A percentile compares a stretch with the other conserved stretches of the same genome.
Conservation (phyloP, 2,329 filamentous ascomycete genomes). For the Sporothrix curviconia region DNA sequence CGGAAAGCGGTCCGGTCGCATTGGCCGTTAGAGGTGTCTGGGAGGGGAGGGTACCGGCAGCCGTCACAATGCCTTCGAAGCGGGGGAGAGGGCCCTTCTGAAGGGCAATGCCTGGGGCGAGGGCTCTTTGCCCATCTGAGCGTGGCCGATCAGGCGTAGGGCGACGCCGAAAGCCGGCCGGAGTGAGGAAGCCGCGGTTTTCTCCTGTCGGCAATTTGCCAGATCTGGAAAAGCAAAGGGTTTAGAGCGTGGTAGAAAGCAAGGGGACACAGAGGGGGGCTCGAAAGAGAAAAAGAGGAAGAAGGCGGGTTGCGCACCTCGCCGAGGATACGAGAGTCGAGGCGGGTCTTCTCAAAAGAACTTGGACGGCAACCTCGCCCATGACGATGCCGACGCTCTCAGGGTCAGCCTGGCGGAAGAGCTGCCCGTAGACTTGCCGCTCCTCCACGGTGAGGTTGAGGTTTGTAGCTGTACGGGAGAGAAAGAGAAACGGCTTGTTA, state of each 20-base stretch:
- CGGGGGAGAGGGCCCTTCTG: slow-evolving; percentile 83
- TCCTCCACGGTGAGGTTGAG: slow-evolving; percentile 86
- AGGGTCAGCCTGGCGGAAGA: slow-evolving; percentile 88
- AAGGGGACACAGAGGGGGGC: not conserved
- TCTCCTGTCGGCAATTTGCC: slow-evolving; percentile 98
- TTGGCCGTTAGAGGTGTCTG: slow-evolving; percentile 23
- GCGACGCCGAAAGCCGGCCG: slow-evolving; percentile 89
- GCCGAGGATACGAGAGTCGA: slow-evolving; percentile 79
- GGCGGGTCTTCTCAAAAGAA: slow-evolving; percentile 96
- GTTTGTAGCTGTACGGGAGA: slow-evolving; percentile 48
- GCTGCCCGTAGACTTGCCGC: slow-evolving; percentile 86
- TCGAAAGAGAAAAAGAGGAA: not conserved
- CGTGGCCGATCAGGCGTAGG: slow-evolving; percentile 88
- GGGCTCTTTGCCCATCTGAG: slow-evolving; percentile 79
- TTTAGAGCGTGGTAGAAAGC: not conserved
- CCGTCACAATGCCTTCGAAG: slow-evolving; percentile 65
- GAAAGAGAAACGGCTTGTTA: not conserved
- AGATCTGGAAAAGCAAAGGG: slow-evolving; percentile 58
- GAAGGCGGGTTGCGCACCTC: slow-evolving; percentile 51
- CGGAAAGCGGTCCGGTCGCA: slow-evolving; percentile 35
- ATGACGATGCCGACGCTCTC: slow-evolving; percentile 91
- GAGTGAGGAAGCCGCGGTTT: slow-evolving; percentile 89
- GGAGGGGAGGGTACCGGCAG: slow-evolving; percentile 22
- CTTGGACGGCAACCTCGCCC: slow-evolving; percentile 88
- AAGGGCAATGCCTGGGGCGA: slow-evolving; percentile 72